A percentile compares a stretch with the other conserved stretches of the same genome.
Conservation (phyloP, 2,329 filamentous ascomycete species). For the Stagonosporopsis tanaceti region DNA sequence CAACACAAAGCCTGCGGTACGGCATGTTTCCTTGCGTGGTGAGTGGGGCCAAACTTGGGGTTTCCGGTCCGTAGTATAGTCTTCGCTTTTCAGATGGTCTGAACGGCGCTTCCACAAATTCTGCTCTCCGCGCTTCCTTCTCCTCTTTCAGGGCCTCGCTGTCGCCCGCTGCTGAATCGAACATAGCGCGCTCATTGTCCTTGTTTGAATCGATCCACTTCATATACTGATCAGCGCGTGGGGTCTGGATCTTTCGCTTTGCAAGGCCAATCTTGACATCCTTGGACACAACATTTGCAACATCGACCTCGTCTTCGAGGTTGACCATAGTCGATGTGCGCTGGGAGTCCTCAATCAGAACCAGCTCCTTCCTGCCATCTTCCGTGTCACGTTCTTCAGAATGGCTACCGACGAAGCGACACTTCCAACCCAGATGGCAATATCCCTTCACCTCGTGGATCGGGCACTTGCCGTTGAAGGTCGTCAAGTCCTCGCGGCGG, state of each 20-base stretch:
- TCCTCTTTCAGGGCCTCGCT: conserved; percentile 42
- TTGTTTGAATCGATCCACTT: conserved; percentile 77
- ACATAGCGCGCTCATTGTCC: conserved; percentile 43
- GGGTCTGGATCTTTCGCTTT: conserved; percentile 73
- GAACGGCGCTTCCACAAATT: conserved; percentile 85
- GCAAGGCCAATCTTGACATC: conserved; percentile 77
- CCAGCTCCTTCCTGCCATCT: conserved; percentile 83
- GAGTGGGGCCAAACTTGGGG: conserved; percentile 89
- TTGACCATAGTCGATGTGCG: conserved; percentile 58
- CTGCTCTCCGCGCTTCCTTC: conserved; percentile 74
- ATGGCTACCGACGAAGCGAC: conserved; percentile 87
- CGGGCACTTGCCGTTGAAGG: conserved; percentile 80
- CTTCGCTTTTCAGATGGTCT: conserved; percentile 91
- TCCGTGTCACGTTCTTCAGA: conserved; percentile 79
- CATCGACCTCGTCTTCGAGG: conserved; percentile 61
- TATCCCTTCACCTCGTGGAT: conserved; percentile 78
- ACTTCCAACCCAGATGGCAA: conserved; percentile 91
- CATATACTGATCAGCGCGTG: conserved; percentile 77
- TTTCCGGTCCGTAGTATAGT: conserved; percentile 93
- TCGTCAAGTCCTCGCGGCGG: conserved; percentile 79
- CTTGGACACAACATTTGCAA: conserved; percentile 77
- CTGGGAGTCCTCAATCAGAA: conserved; percentile 68
- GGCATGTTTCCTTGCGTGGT: conserved; percentile 97
- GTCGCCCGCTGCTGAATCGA: conserved; percentile 47
- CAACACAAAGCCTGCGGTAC: conserved; percentile 87